These are phyloP conservation scores for Xylaria sp. DNA, from an alignment of 2,329 filamentous ascomycete genomes.

Conservation along the genomic window DNA sequence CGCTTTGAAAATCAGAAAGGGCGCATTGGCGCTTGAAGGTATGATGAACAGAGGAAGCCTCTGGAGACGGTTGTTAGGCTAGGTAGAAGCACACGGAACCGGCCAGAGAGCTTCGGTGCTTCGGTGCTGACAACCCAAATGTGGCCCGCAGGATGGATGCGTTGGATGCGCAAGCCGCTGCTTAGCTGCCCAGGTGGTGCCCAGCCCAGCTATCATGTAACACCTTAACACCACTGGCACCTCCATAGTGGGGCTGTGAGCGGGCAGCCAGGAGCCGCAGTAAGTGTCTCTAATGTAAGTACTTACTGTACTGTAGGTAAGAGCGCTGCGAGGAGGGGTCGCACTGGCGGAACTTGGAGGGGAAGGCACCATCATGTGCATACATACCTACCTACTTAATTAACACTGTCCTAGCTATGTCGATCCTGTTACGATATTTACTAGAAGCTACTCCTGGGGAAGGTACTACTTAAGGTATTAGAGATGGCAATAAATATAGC, in stretches of 20 bases:
- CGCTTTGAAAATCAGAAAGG: neutral
- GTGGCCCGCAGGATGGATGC: conserved; percentile 3
- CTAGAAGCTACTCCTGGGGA: too few species aligned
- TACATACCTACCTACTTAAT: too few species aligned
- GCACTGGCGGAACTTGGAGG: neutral
- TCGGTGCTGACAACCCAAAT: conserved; percentile 18
- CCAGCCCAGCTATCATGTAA: neutral
- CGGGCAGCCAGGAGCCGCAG: neutral
- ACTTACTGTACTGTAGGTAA: too few species aligned
- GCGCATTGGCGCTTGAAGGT: neutral
- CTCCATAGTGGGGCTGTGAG: conserved; percentile 10
- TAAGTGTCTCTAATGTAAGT: too few species aligned
- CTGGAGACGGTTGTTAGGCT: neutral
- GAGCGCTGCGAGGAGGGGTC: neutral
- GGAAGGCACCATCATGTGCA: neutral
- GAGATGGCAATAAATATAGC: too few species aligned
- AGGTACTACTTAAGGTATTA: too few species aligned
- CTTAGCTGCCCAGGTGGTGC: too few species aligned
- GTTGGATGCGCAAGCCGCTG: conserved; percentile 2
- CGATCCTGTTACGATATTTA: too few species aligned
- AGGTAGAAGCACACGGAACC: conserved; percentile 19
- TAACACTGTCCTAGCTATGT: too few species aligned
- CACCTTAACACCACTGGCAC: too few species aligned
- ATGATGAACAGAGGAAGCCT: neutral
- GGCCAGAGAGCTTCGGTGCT: conserved; percentile 5